phyloP scores from a whole-genome alignment of 768 basidiomycete species.

The Trametes maxima region DNA sequence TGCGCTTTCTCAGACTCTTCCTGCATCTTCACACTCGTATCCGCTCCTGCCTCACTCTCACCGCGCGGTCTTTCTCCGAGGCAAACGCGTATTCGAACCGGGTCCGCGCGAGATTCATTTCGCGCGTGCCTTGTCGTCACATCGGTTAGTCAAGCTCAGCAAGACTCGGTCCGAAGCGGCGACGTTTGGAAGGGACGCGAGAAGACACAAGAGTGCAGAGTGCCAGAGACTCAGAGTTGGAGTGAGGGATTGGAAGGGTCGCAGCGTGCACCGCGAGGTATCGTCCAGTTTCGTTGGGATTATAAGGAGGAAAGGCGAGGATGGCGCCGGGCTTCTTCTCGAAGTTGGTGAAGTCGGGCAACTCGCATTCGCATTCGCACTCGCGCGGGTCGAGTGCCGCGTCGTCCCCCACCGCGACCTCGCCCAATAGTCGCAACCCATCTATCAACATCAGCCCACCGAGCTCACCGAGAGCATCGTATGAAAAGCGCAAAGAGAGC shows the following conservation, averaged over 20 bases:
- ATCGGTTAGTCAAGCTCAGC: slow-evolving; percentile 3
- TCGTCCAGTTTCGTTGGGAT: background rate
- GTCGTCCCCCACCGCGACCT: slow-evolving; percentile 21
- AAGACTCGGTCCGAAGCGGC: background rate
- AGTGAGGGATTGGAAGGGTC: background rate
- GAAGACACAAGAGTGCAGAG: background rate
- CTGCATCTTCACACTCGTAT: background rate
- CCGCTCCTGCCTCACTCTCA: background rate
- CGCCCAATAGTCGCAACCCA: slow-evolving; percentile 21
- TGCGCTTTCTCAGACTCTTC: background rate
- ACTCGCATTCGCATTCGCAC: slow-evolving; percentile 16
- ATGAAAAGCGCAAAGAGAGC: slow-evolving; percentile 7
- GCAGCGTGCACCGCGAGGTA: background rate
- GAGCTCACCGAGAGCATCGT: background rate
- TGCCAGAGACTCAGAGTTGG: background rate
- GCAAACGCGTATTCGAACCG: slow-evolving; percentile 22
- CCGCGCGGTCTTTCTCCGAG: slow-evolving; percentile 22
- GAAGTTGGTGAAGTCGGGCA: slow-evolving; percentile 31
- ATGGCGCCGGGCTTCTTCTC: slow-evolving; percentile 35
- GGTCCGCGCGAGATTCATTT: slow-evolving; percentile 30
- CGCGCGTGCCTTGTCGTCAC: slow-evolving; percentile 17
- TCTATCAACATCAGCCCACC: slow-evolving; percentile 20
- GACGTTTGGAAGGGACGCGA: background rate
- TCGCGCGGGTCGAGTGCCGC: slow-evolving; percentile 21
- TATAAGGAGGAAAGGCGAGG: background rate